Percentiles rank a stretch among this genome's conserved stretches.
Evolutionary conservation across 208 protist species (phyloP).

Genomic region (Chromosphaera perkinsii): DNA sequence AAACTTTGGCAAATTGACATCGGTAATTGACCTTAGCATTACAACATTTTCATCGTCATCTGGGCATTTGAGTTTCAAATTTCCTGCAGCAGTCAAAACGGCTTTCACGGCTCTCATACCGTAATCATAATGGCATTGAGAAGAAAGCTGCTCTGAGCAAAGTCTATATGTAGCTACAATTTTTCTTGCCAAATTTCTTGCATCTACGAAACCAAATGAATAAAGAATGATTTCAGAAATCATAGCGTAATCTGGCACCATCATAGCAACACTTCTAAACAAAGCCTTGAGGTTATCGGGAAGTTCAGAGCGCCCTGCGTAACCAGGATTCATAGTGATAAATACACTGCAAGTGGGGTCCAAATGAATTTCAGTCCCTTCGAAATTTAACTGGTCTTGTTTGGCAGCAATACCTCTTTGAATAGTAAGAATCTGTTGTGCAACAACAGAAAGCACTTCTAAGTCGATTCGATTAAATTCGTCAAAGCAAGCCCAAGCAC

Average conservation of each 20-base stretch:
- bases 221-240: constrained; percentile 63
- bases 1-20: constrained; percentile 63
- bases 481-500: no score
- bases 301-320: constrained; percentile 51
- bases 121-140: constrained; percentile 64
- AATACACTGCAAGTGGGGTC: constrained; percentile 54
- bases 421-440: constrained; percentile 67
- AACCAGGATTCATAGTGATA: constrained; percentile 75
- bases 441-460: no score
- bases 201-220: constrained; percentile 51
- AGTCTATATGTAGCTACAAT: constrained; percentile 55
- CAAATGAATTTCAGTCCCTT: constrained; percentile 52
- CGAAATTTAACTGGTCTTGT: constrained; percentile 42
- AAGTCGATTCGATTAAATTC: no score
- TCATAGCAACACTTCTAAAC: constrained; percentile 65
- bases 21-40: constrained; percentile 51
- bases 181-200: constrained; percentile 43
- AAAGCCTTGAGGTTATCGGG: constrained; percentile 55
- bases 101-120: constrained; percentile 66
- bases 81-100: constrained; percentile 55
- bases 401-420: constrained; percentile 43
- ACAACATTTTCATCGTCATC: constrained; percentile 50
- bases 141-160: constrained; percentile 59
- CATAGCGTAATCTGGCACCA: constrained; percentile 62
- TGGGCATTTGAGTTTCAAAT: constrained; percentile 46